phyloP scores from a whole-genome alignment of 129 eudicot genomes.

The Helianthus tuberosus region DNA sequence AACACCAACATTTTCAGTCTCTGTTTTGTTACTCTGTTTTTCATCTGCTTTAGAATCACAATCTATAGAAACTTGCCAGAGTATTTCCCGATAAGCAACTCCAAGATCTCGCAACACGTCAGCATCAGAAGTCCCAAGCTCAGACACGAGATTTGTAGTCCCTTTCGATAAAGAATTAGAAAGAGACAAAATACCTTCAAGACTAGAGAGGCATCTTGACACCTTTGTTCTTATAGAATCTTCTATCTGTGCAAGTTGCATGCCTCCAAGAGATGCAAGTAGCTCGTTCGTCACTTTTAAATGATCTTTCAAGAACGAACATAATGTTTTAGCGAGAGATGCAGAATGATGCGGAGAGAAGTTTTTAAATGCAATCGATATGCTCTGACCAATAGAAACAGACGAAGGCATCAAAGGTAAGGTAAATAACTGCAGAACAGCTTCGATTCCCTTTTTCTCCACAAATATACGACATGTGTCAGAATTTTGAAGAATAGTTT shows the following conservation, averaged over 20 bases:
- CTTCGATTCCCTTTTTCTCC: slow-evolving; percentile 89
- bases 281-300: slow-evolving; percentile 65
- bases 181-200: slow-evolving; percentile 83
- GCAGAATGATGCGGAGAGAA: slow-evolving; percentile 94
- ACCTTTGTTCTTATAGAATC: slow-evolving; percentile 58
- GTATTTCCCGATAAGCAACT: slow-evolving; percentile 69
- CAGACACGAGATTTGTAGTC: slow-evolving; percentile 73
- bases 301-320: slow-evolving; percentile 78
- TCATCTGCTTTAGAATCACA: slow-evolving; percentile 80
- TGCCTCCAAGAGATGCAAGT: slow-evolving; percentile 59
- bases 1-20: slow-evolving; percentile 56
- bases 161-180: slow-evolving; percentile 83
- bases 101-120: slow-evolving; percentile 95
- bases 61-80: slow-evolving; percentile 84
- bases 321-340: slow-evolving; percentile 83
- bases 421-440: slow-evolving; percentile 78
- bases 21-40: slow-evolving; percentile 57
- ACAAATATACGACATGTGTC: slow-evolving; percentile 90
- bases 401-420: slow-evolving; percentile 78
- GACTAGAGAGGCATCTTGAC: slow-evolving; percentile 68
- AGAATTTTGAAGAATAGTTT: slow-evolving; percentile 91
- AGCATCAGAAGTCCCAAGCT: slow-evolving; percentile 86
- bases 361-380: slow-evolving; percentile 84
- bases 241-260: slow-evolving; percentile 65
- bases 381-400: slow-evolving; percentile 84